Base-by-base conservation (phyloP, 768 basidiomycete species). In the Auricularia auricula-judae region DNA sequence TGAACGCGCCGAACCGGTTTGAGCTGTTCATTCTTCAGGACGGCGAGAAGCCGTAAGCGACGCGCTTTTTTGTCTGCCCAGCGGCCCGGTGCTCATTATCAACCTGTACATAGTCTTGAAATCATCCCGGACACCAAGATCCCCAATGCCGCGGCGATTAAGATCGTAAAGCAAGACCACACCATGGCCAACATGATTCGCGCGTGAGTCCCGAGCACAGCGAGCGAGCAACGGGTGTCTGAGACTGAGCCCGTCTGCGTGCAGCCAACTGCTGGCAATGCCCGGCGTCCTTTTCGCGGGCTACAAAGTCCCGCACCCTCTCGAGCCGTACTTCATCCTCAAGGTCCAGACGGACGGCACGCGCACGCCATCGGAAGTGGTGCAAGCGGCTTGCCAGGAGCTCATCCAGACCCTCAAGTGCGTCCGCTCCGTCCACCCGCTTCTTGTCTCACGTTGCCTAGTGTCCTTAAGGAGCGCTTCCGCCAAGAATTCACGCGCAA, bases 151-250 rank as follows among this genome's bases (percentile, higher is more conserved):
- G 96, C 96, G 18, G 96, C 95, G 0, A 85, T 99, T 67, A 93
- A 92, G 70, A 81, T 99, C 70, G 81, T 91, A 66, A 98, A 98
- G 78, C 96, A 99, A 73, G 97, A 98, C 72, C 97, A 98, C 73
- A 99, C 97, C 0, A 77, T 98, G 4, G 96, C 86, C 8, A 95
- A 95, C 77, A 91, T 98, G 90, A 80, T 99, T n/a, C 86, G 97
- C 72, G 86, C 91, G 93, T 94, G 73, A 67, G 87, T 82, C 12
- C 58, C 35, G 29, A 29, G 29, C 29, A 29, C 29, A 29, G 29
- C 21, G 16, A 43, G n/a, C 42, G 47, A 42, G 39, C 8, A 42
- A 14, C 1, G 8, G 39, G 8, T 7, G 39, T 39, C 39, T 4
- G 39, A 8, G 39, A 8, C 39, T 42, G 39, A 42, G 39, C 7